Conservation (phyloP, 148 eudicot genomes). For the Heliosperma pusillum region DNA sequence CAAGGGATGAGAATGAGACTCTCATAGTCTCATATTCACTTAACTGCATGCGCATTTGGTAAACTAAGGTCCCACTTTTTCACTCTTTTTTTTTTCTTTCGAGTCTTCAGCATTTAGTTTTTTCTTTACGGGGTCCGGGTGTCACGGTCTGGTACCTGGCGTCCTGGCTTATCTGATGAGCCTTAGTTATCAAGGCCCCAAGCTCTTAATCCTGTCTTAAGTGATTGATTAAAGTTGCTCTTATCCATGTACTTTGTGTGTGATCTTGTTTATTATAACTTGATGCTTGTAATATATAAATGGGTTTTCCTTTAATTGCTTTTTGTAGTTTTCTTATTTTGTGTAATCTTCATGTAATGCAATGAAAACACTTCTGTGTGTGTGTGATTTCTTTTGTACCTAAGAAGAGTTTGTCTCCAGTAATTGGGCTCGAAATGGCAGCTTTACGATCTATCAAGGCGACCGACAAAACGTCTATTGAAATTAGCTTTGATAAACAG, state of each 20-base stretch:
- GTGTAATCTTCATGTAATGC: slow-evolving; percentile 4
- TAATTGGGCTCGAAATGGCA: neutral
- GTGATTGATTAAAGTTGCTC: slow-evolving; percentile 18
- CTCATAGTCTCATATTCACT: slow-evolving; percentile 12
- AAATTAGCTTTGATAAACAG: neutral
- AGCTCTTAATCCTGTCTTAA: slow-evolving; percentile 22
- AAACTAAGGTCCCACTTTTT: slow-evolving; percentile 41
- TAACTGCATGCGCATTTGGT: slow-evolving; percentile 58
- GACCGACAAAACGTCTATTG: too few species aligned
- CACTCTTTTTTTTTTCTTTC: slow-evolving; percentile 23
- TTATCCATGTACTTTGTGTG: slow-evolving; percentile 14
- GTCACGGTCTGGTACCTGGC: too few species aligned
- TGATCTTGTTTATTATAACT: slow-evolving; percentile 20
- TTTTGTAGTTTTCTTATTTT: slow-evolving; percentile 1
- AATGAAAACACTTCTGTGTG: slow-evolving; percentile 4
- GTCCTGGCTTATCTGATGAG: slow-evolving; percentile 14
- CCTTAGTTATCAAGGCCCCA: slow-evolving; percentile 23
- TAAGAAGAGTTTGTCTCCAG: slow-evolving; percentile 8
- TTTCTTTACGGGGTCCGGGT: slow-evolving; percentile 9
- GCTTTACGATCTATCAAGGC: neutral
- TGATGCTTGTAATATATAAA: slow-evolving; percentile 23
- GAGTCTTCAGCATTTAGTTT: slow-evolving; percentile 27
- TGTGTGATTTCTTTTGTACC: neutral
- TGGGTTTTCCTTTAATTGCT: neutral
- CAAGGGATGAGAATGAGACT: slow-evolving; percentile 7